Conservation (phyloP, 768 basidiomycete species). For the Lactarius hengduanensis region DNA sequence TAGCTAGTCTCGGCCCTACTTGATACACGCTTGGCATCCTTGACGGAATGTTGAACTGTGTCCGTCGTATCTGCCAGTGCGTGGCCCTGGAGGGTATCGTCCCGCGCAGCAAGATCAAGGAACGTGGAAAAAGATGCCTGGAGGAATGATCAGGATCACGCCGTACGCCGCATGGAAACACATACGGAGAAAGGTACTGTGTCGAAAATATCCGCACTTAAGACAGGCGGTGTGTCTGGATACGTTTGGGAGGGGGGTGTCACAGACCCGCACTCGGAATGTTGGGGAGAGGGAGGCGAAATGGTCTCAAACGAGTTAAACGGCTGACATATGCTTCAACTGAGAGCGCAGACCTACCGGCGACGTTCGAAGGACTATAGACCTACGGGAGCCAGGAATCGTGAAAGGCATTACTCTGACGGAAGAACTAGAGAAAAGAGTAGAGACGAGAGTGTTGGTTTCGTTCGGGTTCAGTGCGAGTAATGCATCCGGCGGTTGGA, state of each 20-base stretch:
- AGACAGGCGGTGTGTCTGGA: conserved; percentile 27
- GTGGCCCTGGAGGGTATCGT: conserved; percentile 8
- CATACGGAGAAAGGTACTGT: conserved; percentile 30
- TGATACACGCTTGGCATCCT: conserved; percentile 17
- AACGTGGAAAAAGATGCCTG: conserved; percentile 29
- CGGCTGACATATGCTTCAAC: not conserved
- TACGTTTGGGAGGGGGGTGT: conserved; percentile 19
- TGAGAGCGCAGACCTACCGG: conserved; percentile 9
- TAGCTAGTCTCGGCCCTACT: conserved; percentile 27
- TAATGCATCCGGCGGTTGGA: conserved; percentile 1
- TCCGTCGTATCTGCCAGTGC: conserved; percentile 4
- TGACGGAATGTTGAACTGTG: conserved; percentile 2
- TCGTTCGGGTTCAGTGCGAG: conserved; percentile 2
- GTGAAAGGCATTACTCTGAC: conserved; percentile 20
- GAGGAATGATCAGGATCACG: not conserved
- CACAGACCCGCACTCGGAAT: conserved; percentile 17
- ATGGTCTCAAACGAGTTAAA: not conserved
- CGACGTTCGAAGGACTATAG: conserved; percentile 9
- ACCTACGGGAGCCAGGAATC: conserved; percentile 20
- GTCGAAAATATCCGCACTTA: conserved; percentile 28
- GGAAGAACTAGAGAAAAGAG: not conserved
- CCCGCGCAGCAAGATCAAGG: conserved; percentile 6
- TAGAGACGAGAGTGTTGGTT: not conserved
- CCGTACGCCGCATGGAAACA: not conserved
- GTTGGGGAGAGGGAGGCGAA: conserved; percentile 21